Conservation (phyloP, 345 rosid species). For the Euphorbia pulcherrima region DNA sequence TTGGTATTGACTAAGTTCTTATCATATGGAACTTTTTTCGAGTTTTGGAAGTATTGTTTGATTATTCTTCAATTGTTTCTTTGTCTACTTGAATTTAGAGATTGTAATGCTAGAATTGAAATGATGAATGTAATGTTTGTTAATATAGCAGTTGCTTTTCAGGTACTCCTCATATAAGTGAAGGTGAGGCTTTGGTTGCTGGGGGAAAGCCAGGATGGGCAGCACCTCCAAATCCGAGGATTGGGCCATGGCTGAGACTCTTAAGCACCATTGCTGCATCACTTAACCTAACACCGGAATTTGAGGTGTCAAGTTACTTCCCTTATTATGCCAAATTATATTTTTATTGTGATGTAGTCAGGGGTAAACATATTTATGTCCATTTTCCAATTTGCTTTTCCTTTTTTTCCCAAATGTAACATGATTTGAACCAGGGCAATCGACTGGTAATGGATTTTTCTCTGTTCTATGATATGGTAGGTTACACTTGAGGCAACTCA, state of each 20-base stretch:
- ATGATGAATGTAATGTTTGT: conserved; percentile 2
- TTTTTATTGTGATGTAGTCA: not conserved
- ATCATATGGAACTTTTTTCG: not conserved
- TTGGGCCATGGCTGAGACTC: conserved; percentile 14
- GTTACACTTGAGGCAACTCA: conserved; percentile 24
- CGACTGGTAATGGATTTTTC: not conserved
- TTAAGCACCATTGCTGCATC: conserved; percentile 2
- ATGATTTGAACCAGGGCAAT: not conserved
- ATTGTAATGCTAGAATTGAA: not conserved
- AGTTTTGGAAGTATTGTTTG: not conserved
- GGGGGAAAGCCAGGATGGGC: conserved; percentile 12
- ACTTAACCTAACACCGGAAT: conserved; percentile 7
- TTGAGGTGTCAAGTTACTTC: not conserved
- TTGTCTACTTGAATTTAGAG: not conserved
- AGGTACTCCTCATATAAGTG: conserved; percentile 8
- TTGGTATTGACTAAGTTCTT: conserved; percentile 3
- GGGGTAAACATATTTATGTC: not conserved
- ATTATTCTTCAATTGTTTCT: not conserved
- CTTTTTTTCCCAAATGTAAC: not conserved
- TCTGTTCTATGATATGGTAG: conserved; percentile 4
- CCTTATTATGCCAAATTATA: not conserved
- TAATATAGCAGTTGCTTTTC: not conserved
- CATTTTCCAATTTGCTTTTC: not conserved
- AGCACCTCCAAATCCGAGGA: conserved; percentile 14
- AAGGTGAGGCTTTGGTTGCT: conserved; percentile 10